Conservation (phyloP, 2,329 filamentous ascomycete species). For the Raffaelea deltoideospora region DNA sequence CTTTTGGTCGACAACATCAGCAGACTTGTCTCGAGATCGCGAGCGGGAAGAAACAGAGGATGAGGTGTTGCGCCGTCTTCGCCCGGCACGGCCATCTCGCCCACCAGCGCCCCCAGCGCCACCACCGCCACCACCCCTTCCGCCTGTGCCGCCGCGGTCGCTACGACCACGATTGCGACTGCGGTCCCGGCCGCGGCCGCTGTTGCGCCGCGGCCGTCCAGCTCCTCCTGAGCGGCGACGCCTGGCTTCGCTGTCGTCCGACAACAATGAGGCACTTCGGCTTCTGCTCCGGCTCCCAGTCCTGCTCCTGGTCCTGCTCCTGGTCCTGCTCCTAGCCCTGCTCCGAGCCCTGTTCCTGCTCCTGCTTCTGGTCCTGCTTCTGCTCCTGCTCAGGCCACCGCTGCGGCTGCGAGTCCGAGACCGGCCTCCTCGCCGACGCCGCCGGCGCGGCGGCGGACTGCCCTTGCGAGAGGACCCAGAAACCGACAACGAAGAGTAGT, state of each 20-base stretch:
- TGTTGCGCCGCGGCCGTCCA: no score
- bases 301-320: conserved; percentile 19
- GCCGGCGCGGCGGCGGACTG: neutral
- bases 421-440: conserved; percentile 11
- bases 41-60: conserved; percentile 37
- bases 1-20: conserved; percentile 40
- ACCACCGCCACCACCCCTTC: neutral
- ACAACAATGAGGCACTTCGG: no score
- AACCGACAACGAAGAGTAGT: conserved; percentile 21
- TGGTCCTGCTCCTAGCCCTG: no score
- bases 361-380: no score
- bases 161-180: conserved; percentile 10
- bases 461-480: conserved; percentile 20
- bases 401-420: conserved; percentile 10
- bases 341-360: conserved; percentile 1
- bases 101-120: neutral
- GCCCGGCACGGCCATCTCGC: conserved; percentile 9
- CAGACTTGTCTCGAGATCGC: conserved; percentile 33
- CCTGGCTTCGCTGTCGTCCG: no score
- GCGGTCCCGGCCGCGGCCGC: conserved; percentile 16
- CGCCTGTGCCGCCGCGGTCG: neutral
- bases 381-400: conserved; percentile 13
- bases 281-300: conserved; percentile 9
- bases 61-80: conserved; percentile 29
- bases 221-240: no score